Percentiles rank a stretch among this genome's conserved stretches.
phyloP scores from a whole-genome alignment of 163 green algal genomes.

The Dunaliella salina region DNA sequence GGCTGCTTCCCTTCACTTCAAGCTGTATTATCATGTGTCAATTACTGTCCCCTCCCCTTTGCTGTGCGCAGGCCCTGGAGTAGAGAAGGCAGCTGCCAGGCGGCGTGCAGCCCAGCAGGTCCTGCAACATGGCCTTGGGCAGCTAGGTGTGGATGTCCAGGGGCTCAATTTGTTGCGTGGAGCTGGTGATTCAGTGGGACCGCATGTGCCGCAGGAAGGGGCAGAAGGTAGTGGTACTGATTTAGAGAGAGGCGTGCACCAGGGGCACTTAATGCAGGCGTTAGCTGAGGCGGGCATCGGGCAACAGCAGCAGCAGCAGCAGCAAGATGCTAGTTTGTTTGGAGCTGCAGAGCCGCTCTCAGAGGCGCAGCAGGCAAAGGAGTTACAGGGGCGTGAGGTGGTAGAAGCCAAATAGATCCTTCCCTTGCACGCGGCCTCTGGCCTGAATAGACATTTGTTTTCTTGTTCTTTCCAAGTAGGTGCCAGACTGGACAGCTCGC shows the following conservation, averaged over 20 bases:
- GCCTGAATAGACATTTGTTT: no score
- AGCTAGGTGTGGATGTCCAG: not conserved
- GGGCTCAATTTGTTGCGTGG: not conserved
- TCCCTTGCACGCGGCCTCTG: no score
- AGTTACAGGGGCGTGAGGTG: not conserved
- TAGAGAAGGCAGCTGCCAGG: not conserved
- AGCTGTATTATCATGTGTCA: no score
- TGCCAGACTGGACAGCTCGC: no score
- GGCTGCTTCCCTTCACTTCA: no score
- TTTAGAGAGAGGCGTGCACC: not conserved
- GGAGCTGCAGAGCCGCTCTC: not conserved
- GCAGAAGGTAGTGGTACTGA: not conserved
- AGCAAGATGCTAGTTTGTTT: not conserved
- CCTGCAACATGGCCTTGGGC: not conserved
- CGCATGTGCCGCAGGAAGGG: no score
- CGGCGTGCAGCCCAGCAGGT: not conserved
- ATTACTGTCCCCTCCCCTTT: no score
- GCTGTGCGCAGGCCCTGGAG: not conserved
- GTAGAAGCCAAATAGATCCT: not conserved
- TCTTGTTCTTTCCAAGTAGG: no score
- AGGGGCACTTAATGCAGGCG: not conserved
- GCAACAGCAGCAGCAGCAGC: not conserved
- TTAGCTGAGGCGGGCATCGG: not conserved
- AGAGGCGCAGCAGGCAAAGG: no score
- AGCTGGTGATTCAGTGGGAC: not conserved